Conservation (phyloP, 2,329 filamentous ascomycete genomes). For the Cladophialophora carrionii region DNA sequence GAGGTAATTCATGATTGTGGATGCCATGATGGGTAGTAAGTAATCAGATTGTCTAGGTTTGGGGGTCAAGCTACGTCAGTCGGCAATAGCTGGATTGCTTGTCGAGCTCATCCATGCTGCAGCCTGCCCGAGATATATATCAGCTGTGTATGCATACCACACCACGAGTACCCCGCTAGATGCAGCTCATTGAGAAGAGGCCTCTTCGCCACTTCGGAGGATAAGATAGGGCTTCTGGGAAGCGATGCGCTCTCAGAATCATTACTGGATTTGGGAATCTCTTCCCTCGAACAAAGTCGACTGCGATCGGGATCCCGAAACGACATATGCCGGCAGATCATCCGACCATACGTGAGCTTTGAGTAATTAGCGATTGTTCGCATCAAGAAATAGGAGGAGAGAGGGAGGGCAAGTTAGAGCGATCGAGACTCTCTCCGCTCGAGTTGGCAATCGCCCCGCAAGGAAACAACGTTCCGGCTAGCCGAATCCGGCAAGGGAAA, state of each 20-base stretch:
- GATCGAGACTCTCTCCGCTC: not conserved
- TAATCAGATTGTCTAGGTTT: not conserved
- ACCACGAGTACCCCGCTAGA: not conserved
- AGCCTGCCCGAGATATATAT: not conserved
- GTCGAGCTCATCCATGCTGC: not conserved
- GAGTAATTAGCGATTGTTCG: not conserved
- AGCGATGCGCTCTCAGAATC: not conserved
- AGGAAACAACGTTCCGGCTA: not conserved
- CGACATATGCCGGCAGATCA: not conserved
- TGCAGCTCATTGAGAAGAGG: not conserved
- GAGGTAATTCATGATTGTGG: constrained; percentile 10
- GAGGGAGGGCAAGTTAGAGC: not conserved
- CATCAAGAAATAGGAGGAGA: not conserved
- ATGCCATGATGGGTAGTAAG: constrained; percentile 4
- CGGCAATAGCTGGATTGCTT: not conserved
- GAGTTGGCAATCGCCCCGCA: not conserved
- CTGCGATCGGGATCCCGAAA: not conserved
- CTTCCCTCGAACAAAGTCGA: not conserved
- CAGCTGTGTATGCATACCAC: not conserved
- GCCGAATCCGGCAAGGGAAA: constrained; percentile 2
- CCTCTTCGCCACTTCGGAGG: not conserved
- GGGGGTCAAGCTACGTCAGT: not conserved
- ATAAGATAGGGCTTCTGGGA: not conserved
- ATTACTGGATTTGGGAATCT: not conserved
- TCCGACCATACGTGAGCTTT: not conserved